These are phyloP conservation scores for Kluyveromyces siamensis DNA, from an alignment of 805 yeast genomes.

Conservation along the genomic window DNA sequence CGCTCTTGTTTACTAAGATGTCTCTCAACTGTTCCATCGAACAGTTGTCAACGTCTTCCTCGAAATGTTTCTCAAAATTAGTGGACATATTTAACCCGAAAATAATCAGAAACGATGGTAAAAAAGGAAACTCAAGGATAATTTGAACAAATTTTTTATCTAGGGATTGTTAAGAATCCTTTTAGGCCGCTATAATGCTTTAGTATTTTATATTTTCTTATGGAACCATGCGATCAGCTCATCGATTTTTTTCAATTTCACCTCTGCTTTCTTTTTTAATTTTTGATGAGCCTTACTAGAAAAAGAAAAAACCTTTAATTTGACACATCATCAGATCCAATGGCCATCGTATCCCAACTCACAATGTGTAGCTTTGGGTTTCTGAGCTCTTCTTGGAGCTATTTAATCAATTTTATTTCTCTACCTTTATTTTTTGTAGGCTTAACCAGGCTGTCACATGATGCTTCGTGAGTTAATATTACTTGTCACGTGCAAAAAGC, in stretches of 20 bases:
- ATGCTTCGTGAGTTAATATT: too few species aligned
- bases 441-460: too few species aligned
- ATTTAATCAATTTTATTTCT: too few species aligned
- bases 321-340: background rate
- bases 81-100: conserved; percentile 23
- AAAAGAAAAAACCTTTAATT: background rate
- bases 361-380: too few species aligned
- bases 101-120: background rate
- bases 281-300: background rate
- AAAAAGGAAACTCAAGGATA: background rate
- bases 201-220: too few species aligned
- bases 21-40: conserved; percentile 64
- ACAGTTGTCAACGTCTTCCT: conserved; percentile 30
- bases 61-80: conserved; percentile 29
- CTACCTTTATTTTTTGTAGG: too few species aligned
- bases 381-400: too few species aligned
- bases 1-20: conserved; percentile 53
- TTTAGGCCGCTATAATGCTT: too few species aligned
- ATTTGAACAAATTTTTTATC: too few species aligned
- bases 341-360: too few species aligned
- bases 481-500: too few species aligned
- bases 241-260: background rate
- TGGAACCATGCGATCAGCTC: background rate
- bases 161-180: too few species aligned
- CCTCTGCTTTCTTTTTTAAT: background rate